Evolutionary conservation across 148 eudicot genomes (phyloP), one percentile per base, ranked within the genome.

Genomic region (Oxyria digyna): DNA sequence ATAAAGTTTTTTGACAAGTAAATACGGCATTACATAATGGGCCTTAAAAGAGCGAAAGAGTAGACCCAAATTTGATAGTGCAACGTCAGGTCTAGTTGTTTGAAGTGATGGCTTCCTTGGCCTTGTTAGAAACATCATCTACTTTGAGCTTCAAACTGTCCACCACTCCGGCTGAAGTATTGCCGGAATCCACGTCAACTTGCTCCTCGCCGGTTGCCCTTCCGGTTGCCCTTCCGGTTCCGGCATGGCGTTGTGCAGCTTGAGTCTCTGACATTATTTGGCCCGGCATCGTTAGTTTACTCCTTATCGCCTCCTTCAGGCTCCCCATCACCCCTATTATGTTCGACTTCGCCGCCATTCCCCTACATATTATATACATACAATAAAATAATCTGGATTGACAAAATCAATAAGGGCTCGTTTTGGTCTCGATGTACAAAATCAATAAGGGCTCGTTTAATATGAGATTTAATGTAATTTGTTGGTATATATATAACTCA

Each of bases 281-380:
- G 45, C 27, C 41, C 9, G 69, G 69, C 69, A 67, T 67, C 29
- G 69, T 67, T 49, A 67, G 45, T 49, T 67, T 67, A 26, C 69
- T 33, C 49, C 69, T 15, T 27, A 67, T 67, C 3, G 48, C 27
- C 48, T 67, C 46, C 23, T 24, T 42, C 29, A n/a, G 14, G 24
- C 48, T 67, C 20, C 49, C 49, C 27, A 37, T 29, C 20, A 9
- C 11, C 37, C 69, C 45, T 8, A 37, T 29, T 17, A 67, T 67
- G 49, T 67, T 67, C 45, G 23, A n/a, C 45, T 20, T 67, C 12
- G 26, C 69, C 21, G 69, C 45, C 26, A 20, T 18, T 67, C 69
- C 69, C 20, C 69, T 67, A 17, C 18, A n/a, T n/a, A n/a, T n/a
- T n/a, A n/a, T n/a, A n/a, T n/a, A n/a, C n/a, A n/a, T n/a, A n/a